These are phyloP conservation scores for Vachellia collinsii DNA, from an alignment of 306 rosid genomes.

Conservation along the genomic window DNA sequence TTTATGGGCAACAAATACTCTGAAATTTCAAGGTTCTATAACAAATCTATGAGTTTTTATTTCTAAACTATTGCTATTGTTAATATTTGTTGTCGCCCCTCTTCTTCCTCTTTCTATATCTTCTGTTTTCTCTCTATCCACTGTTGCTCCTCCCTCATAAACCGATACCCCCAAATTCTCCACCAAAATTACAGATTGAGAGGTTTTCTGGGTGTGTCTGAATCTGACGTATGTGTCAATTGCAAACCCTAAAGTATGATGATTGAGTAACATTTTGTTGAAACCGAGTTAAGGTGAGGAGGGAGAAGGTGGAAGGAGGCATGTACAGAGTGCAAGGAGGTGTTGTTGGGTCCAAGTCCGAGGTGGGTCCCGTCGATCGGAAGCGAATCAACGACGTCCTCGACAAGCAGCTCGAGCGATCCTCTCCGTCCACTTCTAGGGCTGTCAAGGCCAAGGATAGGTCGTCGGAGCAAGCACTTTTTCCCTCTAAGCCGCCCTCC, in stretches of 20 bases:
- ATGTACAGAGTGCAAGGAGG: constrained; percentile 57
- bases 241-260: not conserved
- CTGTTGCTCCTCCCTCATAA: not conserved
- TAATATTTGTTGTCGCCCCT: not conserved
- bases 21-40: not conserved
- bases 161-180: not conserved
- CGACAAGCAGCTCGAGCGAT: constrained; percentile 71
- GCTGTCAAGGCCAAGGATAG: constrained; percentile 58
- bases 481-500: constrained; percentile 29
- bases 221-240: not conserved
- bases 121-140: not conserved
- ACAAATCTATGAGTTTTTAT: not conserved
- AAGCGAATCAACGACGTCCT: constrained; percentile 69
- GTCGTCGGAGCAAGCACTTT: constrained; percentile 38
- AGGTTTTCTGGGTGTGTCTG: not conserved
- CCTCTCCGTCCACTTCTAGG: constrained; percentile 74
- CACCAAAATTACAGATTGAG: not conserved
- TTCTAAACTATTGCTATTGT: not conserved
- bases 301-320: constrained; percentile 25
- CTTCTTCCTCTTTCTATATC: not conserved
- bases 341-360: constrained; percentile 45
- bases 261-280: not conserved
- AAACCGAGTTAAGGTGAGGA: not conserved
- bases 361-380: constrained; percentile 57
- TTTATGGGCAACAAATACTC: not conserved